These are phyloP conservation scores for Medicago truncatula DNA, from an alignment of 306 rosid genomes.

Conservation along the genomic window MtrunA17r5.0-ANR NC_053043.1:5316501-5317000, in stretches of 20 bases:
- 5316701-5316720: slow-evolving; percentile 61
- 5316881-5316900: slow-evolving; percentile 65
- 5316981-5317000: slow-evolving; percentile 52
- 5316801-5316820: slow-evolving; percentile 66
- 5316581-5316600: slow-evolving; percentile 58
- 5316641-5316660: slow-evolving; percentile 70
- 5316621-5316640: slow-evolving; percentile 37
- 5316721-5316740: slow-evolving; percentile 66
- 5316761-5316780: slow-evolving; percentile 66
- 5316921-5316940: slow-evolving; percentile 59
- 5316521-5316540: slow-evolving; percentile 61
- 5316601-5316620: slow-evolving; percentile 53
- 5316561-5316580: slow-evolving; percentile 55
- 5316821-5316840: slow-evolving; percentile 61
- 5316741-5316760: slow-evolving; percentile 60
- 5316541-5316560: slow-evolving; percentile 57
- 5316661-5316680: slow-evolving; percentile 62
- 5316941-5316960: slow-evolving; percentile 75
- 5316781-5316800: slow-evolving; percentile 69
- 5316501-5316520: slow-evolving; percentile 50
- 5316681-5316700: slow-evolving; percentile 67
- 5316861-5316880: slow-evolving; percentile 66
- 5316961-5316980: slow-evolving; percentile 58
- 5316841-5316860: slow-evolving; percentile 54
- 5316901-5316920: slow-evolving; percentile 62